Base-by-base conservation (phyloP, 208 protist genomes). In the Lotmaria passim region DNA sequence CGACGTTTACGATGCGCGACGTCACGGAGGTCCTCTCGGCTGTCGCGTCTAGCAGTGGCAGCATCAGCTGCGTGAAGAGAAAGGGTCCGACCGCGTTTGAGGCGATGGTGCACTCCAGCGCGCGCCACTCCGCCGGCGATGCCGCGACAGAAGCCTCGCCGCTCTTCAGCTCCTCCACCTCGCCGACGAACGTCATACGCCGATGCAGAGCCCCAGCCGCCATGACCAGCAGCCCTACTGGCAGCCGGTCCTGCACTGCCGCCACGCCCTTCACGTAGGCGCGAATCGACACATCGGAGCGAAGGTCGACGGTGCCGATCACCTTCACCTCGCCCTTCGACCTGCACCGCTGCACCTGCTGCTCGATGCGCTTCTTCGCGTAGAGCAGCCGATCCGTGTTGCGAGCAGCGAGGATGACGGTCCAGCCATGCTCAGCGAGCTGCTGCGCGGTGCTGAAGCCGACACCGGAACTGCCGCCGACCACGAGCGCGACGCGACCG, bases 1-100 rank as follows among this genome's bases (percentile, higher is more conserved):
- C 84, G 10, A 96, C 87, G 51, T 94, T 93, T 3, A 96, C 82
- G 62, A 96, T 80, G 47, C 91, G 88, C 43, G 91, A 94, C 30
- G 83, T 69, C 44, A 89, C 81, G 7, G 82, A 82, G 10, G 67
- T 78, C 31, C 48, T 67, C 26, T 86, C 75, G 26, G 86, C 87
- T 10, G 84, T 91, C 36, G 82, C 70, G 12, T 83, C 73, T 23
- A 96, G 72, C 56, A 89, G 43, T 5, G 91, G 89, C 24, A 96
- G 67, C 53, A 96, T 65, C 52, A 93, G 76, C 59, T 87, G 57
- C 11, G 87, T 92, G 38, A 96, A 83, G 30, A 94, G 73, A 65
- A 90, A 79, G 19, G 91, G 86, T 2, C 91, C 91, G 5, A 96
- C 77, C 0, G 82, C 86, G 62, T 96, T 96, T 15, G 89, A 84